Evolutionary conservation across 2,329 filamentous ascomycete genomes (phyloP).

Genomic region (Pseudogymnoascus sp.): DNA sequence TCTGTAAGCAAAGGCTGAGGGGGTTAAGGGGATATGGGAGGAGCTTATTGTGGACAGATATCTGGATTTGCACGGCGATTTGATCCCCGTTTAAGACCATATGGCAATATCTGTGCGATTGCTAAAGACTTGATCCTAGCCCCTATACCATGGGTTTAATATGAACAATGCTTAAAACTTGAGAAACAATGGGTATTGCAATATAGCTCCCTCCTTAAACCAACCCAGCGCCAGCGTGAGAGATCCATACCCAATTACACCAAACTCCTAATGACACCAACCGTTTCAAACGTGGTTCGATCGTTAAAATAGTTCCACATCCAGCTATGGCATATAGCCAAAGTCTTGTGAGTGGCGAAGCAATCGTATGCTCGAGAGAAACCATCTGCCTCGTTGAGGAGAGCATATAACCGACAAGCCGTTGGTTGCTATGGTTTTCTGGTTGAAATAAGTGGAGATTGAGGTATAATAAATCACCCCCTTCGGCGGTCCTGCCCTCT

Average conservation of each 20-base stretch:
- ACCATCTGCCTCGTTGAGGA: not conserved
- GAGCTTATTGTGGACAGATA: not conserved
- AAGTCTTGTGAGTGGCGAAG: not conserved
- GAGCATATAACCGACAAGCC: not conserved
- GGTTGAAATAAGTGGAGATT: not conserved
- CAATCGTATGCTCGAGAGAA: not conserved
- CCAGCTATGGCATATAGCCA: not conserved
- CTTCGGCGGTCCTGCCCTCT: not conserved
- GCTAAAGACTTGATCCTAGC: not conserved
- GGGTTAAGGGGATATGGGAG: not conserved
- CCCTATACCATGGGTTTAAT: not conserved
- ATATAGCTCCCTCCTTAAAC: not conserved
- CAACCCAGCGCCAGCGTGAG: not conserved
- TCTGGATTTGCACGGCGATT: not conserved
- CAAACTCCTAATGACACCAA: not conserved
- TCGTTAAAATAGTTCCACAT: not conserved
- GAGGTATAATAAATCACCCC: not conserved
- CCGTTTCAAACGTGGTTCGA: not conserved
- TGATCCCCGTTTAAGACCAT: not conserved
- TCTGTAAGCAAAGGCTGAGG: not conserved
- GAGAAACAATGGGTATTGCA: not conserved
- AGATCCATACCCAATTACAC: not conserved
- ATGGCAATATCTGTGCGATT: not conserved
- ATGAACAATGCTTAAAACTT: not conserved
- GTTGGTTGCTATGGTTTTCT: not conserved